Base-by-base conservation (phyloP, 2,329 filamentous ascomycete genomes). In the Helicocarpus griseus region DNA sequence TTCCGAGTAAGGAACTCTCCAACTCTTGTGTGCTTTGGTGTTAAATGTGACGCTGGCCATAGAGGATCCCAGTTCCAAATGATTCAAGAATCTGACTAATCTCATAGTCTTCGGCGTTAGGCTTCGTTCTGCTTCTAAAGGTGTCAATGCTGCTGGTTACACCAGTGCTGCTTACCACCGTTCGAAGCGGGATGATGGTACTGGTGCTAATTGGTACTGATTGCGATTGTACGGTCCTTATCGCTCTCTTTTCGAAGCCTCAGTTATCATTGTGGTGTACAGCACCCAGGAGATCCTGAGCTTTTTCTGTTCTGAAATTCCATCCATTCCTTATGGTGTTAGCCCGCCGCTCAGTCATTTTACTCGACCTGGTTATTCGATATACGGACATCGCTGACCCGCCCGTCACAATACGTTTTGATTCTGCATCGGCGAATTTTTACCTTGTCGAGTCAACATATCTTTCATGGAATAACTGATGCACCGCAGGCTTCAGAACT, bases 1-100 rank as follows among this genome's bases (percentile, higher is more conserved):
- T 84, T 86, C 82, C 81, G 87, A 84, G 86, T 89, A 90, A 91
- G 87, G 85, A 86, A 85, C 83, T 65, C 58, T 79, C 80, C 78
- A 13, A 83, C 80, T 85, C 84, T 82, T 86, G 83, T 84, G 82
- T 83, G 84, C 29, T 87, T 83, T 85, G 80, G 81, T 87, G 82
- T 84, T 77, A 77, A 72, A 78, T 77, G 81, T 83, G 80, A 36
- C 29, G 82, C 83, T 87, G 79, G 80, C 80, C 82, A 79, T 78
- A 81, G 86, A 79, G 80, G 78, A 76, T 77, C 75, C 76, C 72
- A 80, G 79, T 81, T 84, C 81, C 83, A 80, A 81, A 79, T 72
- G 80, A 79, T 81, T 84, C 81, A 83, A 80, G 81, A 79, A 79
- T 78, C 77, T 81, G 81, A 85, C 84, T 88, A 84, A 87, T 85